Evolutionary conservation across 2,329 filamentous ascomycete species (phyloP), one percentile per base, ranked within the genome.

Genomic region (Hypomyces perniciosus): DNA sequence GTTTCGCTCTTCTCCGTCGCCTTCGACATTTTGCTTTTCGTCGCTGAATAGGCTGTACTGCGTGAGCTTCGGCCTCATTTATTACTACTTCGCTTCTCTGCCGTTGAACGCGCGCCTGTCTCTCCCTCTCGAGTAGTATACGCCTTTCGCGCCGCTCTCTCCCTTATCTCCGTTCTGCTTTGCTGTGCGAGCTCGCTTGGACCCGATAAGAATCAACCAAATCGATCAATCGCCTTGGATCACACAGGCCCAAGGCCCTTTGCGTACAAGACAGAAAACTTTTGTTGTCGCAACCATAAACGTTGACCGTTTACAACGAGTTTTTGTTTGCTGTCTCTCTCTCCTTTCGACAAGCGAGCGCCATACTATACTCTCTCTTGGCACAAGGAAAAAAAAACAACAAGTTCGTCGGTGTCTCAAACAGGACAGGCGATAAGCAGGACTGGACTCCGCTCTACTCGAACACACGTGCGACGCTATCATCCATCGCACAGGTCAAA

Each of bases 11-110:
- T 34, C 43, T 45, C n/a, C 43, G 43, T 45, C 29, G n/a, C 44
- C 33, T 45, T 52, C 44, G 38, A 29, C 41, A 34, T 31, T 34
- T 44, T 44, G 30, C 37, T 51, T 34, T 48, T 30, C 29, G 40
- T 52, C 41, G 44, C 44, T 31, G 45, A 52, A 52, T 48, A 35
- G 45, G 40, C 45, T 48, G 50, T 27, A 43, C 40, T 45, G 48
- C 37, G 37, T 51, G 7, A 28, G 49, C 45, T 48, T 41, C 41
- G 40, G 45, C 44, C 40, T 45, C 45, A 13, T 35, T 34, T 40
- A 48, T 40, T 52, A 38, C 30, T 28, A 38, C 35, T 44, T 41
- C 33, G 6, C 38, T 41, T 41, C 28, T 45, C 29, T 48, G 12
- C 8, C 33, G 33, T 35, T 35, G 20, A 20, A 20, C 20, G 20